Percentiles rank a stretch among this genome's conserved stretches.
Conservation (phyloP, 106 monocot genomes). For the Acanthochlamys bracteata region DNA sequence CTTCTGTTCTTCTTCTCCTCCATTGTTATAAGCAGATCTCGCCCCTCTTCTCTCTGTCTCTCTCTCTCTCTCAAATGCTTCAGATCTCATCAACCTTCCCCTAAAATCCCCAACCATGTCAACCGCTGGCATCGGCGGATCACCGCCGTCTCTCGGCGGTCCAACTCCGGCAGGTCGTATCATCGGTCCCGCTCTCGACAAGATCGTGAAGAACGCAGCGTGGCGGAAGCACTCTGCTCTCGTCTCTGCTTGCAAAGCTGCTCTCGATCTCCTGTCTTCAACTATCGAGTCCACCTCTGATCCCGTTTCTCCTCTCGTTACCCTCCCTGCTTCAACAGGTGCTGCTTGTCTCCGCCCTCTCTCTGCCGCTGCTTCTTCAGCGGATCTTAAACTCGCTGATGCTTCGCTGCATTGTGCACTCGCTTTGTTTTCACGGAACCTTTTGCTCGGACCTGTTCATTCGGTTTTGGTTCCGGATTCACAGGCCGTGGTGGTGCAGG, state of each 20-base stretch:
- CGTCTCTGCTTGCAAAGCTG: constrained; percentile 75
- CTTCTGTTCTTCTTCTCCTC: too few species aligned
- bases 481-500: too few species aligned
- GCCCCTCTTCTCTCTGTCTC: not conserved
- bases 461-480: too few species aligned
- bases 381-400: constrained; percentile 25
- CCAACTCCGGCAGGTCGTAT: constrained; percentile 54
- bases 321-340: constrained; percentile 19
- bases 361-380: constrained; percentile 21
- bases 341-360: constrained; percentile 20
- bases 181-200: constrained; percentile 82
- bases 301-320: constrained; percentile 17
- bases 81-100: not conserved
- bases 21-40: not conserved
- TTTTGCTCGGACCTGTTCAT: constrained; percentile 7
- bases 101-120: constrained; percentile 3
- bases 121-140: constrained; percentile 17
- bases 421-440: constrained; percentile 26
- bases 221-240: constrained; percentile 88
- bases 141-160: constrained; percentile 47
- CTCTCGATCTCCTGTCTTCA: constrained; percentile 59
- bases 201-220: constrained; percentile 96
- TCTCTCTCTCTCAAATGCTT: not conserved
- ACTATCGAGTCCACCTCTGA: constrained; percentile 18
- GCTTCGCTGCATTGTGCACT: constrained; percentile 35